Percentiles rank a stretch among this genome's conserved stretches.
Evolutionary conservation across 768 basidiomycete genomes (phyloP).

Genomic region (Hygrocybe coccinea): DNA sequence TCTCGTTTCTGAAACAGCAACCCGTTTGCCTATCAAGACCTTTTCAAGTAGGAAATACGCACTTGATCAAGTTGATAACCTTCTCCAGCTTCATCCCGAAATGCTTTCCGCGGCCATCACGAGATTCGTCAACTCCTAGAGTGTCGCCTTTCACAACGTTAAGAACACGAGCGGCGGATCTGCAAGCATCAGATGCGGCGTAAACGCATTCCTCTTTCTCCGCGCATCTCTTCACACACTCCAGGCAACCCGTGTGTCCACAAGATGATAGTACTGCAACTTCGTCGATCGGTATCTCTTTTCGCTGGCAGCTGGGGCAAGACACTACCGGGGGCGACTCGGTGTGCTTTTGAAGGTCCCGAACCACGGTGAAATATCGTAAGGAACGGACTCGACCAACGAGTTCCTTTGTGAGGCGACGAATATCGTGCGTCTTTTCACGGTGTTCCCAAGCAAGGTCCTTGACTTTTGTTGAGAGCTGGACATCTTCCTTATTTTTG

Average conservation of each 20-base stretch:
- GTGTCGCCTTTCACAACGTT: constrained; percentile 80
- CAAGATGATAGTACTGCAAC: constrained; percentile 87
- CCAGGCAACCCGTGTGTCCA: constrained; percentile 79
- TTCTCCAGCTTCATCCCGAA: constrained; percentile 80
- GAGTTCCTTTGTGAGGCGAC: constrained; percentile 80
- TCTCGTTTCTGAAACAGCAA: constrained; percentile 44
- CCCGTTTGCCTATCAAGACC: constrained; percentile 6
- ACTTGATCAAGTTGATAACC: constrained; percentile 75
- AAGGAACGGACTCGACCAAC: constrained; percentile 85
- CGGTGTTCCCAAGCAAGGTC: constrained; percentile 75
- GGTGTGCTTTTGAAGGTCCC: constrained; percentile 76
- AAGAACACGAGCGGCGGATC: constrained; percentile 71
- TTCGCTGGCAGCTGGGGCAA: constrained; percentile 59
- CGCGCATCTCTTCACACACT: constrained; percentile 68
- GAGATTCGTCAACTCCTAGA: constrained; percentile 74
- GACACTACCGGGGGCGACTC: constrained; percentile 53
- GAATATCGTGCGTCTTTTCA: constrained; percentile 81
- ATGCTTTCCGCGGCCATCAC: constrained; percentile 69
- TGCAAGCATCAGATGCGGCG: constrained; percentile 62
- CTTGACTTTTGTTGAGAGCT: constrained; percentile 50
- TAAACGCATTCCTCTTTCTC: constrained; percentile 80
- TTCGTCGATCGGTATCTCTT: constrained; percentile 56
- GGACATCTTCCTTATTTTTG: constrained; percentile 53
- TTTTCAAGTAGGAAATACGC: constrained; percentile 18
- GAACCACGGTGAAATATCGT: constrained; percentile 88